Evolutionary conservation across 2,329 filamentous ascomycete genomes (phyloP).

Genomic region (Tolypocladium endophyticum): DNA sequence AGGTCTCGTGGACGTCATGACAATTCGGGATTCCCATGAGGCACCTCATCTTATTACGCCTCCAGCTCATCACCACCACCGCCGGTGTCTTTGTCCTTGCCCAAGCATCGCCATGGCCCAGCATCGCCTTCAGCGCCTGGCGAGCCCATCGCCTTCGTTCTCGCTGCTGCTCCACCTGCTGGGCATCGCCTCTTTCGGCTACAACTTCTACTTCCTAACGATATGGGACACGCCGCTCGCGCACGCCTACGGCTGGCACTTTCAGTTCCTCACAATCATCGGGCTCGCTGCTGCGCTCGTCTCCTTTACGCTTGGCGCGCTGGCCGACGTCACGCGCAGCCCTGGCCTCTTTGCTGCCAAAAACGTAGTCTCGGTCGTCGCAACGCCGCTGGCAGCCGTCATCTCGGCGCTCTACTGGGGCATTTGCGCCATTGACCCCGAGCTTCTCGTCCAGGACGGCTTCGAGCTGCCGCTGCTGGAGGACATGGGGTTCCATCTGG

Average conservation of each 20-base stretch:
- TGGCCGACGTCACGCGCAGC: slow-evolving; percentile 54
- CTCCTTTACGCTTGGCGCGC: slow-evolving; percentile 50
- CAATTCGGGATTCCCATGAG: neutral
- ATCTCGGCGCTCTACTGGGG: slow-evolving; percentile 68
- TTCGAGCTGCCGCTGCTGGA: slow-evolving; percentile 43
- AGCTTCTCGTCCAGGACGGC: slow-evolving; percentile 41
- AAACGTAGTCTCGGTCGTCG: slow-evolving; percentile 55
- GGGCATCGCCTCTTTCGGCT: slow-evolving; percentile 41
- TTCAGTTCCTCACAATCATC: slow-evolving; percentile 66
- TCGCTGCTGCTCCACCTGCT: slow-evolving; percentile 52
- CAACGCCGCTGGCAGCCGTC: slow-evolving; percentile 59
- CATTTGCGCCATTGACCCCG: slow-evolving; percentile 45
- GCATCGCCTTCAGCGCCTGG: slow-evolving; percentile 56
- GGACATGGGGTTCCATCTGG: slow-evolving; percentile 56
- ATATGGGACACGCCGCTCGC: slow-evolving; percentile 41
- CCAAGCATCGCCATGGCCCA: slow-evolving; percentile 22
- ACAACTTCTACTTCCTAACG: slow-evolving; percentile 41
- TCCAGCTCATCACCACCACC: neutral
- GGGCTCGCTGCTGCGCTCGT: slow-evolving; percentile 50
- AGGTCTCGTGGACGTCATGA: neutral
- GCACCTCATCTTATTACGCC: neutral
- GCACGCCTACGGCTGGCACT: slow-evolving; percentile 54
- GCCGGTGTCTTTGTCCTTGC: neutral
- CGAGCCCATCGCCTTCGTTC: slow-evolving; percentile 52
- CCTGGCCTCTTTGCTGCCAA: slow-evolving; percentile 52